Percentiles rank a stretch among this genome's conserved stretches.
phyloP scores from a whole-genome alignment of 2,329 filamentous ascomycete species.

The Hymenoscyphus scutula region DNA sequence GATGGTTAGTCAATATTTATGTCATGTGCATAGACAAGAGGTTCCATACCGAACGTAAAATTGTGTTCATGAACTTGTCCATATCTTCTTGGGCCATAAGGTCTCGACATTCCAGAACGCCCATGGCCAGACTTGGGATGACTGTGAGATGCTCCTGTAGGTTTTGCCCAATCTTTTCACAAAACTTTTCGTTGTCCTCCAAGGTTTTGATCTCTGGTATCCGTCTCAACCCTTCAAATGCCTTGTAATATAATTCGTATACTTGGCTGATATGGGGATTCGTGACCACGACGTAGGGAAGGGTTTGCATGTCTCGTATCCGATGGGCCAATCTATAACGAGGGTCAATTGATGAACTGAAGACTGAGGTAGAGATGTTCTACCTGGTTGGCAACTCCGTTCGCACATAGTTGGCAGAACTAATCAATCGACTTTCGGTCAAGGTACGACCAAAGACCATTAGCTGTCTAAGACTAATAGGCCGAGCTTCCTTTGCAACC shows the following conservation, averaged over 20 bases:
- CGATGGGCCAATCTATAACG: constrained; percentile 76
- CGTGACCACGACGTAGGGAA: constrained; percentile 94
- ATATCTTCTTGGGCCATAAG: constrained; percentile 78
- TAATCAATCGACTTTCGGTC: constrained; percentile 84
- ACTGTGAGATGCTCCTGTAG: constrained; percentile 87
- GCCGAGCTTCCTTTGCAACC: constrained; percentile 87
- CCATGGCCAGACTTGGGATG: constrained; percentile 92
- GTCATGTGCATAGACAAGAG: too few species aligned
- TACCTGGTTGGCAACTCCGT: constrained; percentile 86
- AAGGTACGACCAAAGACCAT: constrained; percentile 96
- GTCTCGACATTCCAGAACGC: constrained; percentile 84
- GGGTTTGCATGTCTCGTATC: constrained; percentile 92
- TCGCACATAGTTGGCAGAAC: constrained; percentile 95
- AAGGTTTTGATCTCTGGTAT: constrained; percentile 79
- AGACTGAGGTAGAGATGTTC: constrained; percentile 21
- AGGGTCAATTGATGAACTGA: constrained; percentile 9
- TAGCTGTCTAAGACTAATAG: constrained; percentile 93
- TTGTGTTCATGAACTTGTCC: constrained; percentile 93
- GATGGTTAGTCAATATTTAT: constrained; percentile 2
- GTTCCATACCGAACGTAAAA: constrained; percentile 74
- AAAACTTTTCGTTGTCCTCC: constrained; percentile 87
- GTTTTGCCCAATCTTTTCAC: constrained; percentile 73
- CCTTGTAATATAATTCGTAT: constrained; percentile 93
- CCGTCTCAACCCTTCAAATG: constrained; percentile 88
- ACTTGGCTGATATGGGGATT: constrained; percentile 92